A percentile compares a stretch with the other conserved stretches of the same genome.
Conservation (phyloP, 192 early-diverging fungal species). For the Coemansia umbellata region DNA sequence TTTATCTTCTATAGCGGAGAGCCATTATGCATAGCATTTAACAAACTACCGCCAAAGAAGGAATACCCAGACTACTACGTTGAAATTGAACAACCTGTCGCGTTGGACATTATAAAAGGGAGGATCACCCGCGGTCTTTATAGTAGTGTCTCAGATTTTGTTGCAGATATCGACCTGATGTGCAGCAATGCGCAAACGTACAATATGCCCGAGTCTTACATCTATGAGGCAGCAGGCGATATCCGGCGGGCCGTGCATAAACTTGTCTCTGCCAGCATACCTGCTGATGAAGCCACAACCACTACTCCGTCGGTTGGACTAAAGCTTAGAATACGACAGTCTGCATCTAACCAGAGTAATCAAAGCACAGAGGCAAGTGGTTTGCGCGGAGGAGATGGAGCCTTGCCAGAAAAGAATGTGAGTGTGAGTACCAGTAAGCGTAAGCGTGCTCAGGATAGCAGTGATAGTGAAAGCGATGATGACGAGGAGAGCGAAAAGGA, state of each 20-base stretch:
- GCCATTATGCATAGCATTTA: slow-evolving; percentile 34
- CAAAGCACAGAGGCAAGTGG: background rate
- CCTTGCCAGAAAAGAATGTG: background rate
- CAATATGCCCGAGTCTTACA: slow-evolving; percentile 61
- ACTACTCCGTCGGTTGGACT: background rate
- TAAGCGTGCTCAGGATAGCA: slow-evolving; percentile 23
- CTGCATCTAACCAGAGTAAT: slow-evolving; percentile 12
- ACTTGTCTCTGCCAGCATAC: slow-evolving; percentile 9
- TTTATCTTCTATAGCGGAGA: slow-evolving; percentile 38
- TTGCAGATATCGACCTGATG: slow-evolving; percentile 81
- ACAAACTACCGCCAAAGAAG: slow-evolving; percentile 63
- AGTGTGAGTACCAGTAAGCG: too few species aligned
- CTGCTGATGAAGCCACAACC: slow-evolving; percentile 2
- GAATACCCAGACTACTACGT: slow-evolving; percentile 90
- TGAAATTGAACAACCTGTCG: slow-evolving; percentile 83
- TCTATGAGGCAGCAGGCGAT: slow-evolving; percentile 41
- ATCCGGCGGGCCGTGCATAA: slow-evolving; percentile 25
- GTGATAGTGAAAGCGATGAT: slow-evolving; percentile 7
- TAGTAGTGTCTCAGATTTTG: slow-evolving; percentile 59
- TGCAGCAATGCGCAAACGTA: slow-evolving; percentile 88
- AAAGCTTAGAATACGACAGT: slow-evolving; percentile 32
- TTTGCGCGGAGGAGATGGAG: background rate
- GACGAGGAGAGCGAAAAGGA: background rate
- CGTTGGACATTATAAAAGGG: slow-evolving; percentile 83
- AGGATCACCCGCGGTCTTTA: slow-evolving; percentile 71